Conservation (phyloP, 2,329 filamentous ascomycete species). For the Pseudocercospora cruenta region DNA sequence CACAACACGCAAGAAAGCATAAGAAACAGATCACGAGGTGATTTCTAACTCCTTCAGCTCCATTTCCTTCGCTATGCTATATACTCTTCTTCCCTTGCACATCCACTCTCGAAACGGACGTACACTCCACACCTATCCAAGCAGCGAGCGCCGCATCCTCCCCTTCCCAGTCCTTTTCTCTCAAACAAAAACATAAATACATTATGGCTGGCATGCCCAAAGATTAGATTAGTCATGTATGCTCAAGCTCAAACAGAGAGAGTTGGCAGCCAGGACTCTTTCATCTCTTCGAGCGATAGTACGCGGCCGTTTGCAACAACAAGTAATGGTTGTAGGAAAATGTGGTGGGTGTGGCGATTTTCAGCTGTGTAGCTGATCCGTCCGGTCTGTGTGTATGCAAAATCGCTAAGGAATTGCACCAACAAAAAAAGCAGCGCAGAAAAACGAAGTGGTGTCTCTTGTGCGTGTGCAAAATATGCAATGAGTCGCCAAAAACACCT, state of each 20-base stretch:
- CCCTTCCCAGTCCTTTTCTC: not conserved
- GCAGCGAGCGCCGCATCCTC: not conserved
- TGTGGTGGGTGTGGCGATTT: not conserved
- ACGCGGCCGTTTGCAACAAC: constrained; percentile 3
- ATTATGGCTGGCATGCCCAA: constrained; percentile 10
- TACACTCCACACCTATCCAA: not conserved
- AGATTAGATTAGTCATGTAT: constrained; percentile 1
- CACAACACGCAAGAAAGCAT: not conserved
- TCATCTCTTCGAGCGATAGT: not conserved
- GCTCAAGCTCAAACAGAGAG: not conserved
- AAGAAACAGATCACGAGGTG: not conserved
- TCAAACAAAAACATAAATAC: constrained; percentile 13
- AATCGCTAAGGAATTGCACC: constrained; percentile 3
- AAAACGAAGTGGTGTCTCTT: constrained; percentile 16
- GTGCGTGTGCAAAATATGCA: constrained; percentile 9
- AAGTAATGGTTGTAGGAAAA: constrained; percentile 5
- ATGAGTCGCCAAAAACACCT: constrained; percentile 9
- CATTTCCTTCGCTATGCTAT: not conserved
- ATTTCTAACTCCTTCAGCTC: constrained; percentile 1
- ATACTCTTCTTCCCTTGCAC: not conserved
- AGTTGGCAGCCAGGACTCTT: not conserved
- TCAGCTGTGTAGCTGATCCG: not conserved
- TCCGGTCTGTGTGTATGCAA: not conserved
- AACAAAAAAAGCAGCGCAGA: constrained; percentile 7
- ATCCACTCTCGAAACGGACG: not conserved